A percentile compares a stretch with the other conserved stretches of the same genome.
Evolutionary conservation across 1,284 basidiomycete species (phyloP).

Genomic region (Sanguinoderma infundibulare): DNA sequence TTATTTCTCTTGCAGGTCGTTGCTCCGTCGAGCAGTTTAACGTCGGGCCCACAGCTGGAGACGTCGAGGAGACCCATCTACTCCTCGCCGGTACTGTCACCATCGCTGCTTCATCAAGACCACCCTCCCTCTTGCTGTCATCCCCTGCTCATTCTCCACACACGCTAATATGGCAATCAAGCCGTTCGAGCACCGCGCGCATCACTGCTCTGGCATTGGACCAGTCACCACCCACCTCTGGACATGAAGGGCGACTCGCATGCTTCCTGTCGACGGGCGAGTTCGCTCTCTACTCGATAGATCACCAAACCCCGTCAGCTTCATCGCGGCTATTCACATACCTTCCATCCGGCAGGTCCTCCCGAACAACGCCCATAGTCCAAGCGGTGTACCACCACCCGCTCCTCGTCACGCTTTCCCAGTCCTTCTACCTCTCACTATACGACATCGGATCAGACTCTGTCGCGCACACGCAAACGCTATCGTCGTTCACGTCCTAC

Average conservation of each 20-base stretch:
- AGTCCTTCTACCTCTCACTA: conserved; percentile 65
- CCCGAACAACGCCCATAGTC: conserved; percentile 51
- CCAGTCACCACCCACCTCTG: conserved; percentile 59
- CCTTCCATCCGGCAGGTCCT: conserved; percentile 44
- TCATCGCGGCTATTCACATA: conserved; percentile 52
- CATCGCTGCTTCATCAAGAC: conserved; percentile 41
- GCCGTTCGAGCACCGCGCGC: conserved; percentile 31
- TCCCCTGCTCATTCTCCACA: conserved; percentile 34
- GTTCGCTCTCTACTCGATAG: conserved; percentile 59
- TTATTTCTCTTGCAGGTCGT: conserved; percentile 49
- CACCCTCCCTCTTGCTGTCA: conserved; percentile 32
- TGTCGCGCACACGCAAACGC: conserved; percentile 60
- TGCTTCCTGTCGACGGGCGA: conserved; percentile 72
- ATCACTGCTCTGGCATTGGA: conserved; percentile 71
- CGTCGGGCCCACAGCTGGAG: neutral
- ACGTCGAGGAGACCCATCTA: conserved; percentile 34
- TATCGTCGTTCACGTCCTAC: conserved; percentile 75
- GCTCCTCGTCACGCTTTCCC: conserved; percentile 70
- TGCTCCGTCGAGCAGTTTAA: conserved; percentile 50
- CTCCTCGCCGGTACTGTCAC: conserved; percentile 47
- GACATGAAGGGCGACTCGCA: conserved; percentile 48
- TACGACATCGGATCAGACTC: conserved; percentile 63
- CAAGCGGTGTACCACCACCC: conserved; percentile 80
- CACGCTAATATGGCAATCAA: conserved; percentile 35
- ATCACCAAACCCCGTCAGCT: conserved; percentile 46